A percentile compares a stretch with the other conserved stretches of the same genome.
These are phyloP conservation scores for Botryotinia calthae DNA, from an alignment of 2,329 filamentous ascomycete species.

Conservation along the genomic window DNA sequence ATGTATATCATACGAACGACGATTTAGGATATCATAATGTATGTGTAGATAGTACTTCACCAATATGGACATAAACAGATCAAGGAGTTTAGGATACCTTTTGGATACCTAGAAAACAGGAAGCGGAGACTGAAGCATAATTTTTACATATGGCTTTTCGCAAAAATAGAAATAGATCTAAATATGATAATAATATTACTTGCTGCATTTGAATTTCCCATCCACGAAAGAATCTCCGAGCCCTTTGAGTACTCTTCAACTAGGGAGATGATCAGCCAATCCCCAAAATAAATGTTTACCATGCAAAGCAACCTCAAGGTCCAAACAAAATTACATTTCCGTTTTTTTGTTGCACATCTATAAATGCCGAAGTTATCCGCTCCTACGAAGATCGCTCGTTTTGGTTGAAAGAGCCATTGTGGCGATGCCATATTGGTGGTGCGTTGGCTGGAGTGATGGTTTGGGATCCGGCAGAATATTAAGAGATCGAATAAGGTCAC, in stretches of 20 bases:
- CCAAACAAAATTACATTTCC: background rate
- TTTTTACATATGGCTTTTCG: background rate
- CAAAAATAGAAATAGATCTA: background rate
- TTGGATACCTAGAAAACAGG: background rate
- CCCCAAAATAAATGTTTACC: background rate
- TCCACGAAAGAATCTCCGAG: background rate
- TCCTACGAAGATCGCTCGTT: background rate
- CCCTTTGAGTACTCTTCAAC: background rate
- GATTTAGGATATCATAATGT: conserved; percentile 16
- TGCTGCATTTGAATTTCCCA: too few species aligned
- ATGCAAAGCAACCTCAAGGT: background rate
- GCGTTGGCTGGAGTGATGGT: background rate
- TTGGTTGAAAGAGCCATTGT: background rate
- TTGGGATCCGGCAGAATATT: background rate
- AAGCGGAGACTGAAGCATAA: background rate
- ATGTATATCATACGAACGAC: background rate
- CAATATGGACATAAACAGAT: background rate
- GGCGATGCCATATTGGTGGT: background rate
- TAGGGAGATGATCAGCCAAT: background rate
- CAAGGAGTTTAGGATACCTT: background rate
- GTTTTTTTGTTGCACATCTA: conserved; percentile 2
- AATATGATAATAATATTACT: background rate
- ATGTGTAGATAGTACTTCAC: background rate
- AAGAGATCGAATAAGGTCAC: background rate
- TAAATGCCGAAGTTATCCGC: conserved; percentile 15